Conservation (phyloP, 495 filamentous ascomycete species). For the Podospora bellae-mahoneyi region DNA sequence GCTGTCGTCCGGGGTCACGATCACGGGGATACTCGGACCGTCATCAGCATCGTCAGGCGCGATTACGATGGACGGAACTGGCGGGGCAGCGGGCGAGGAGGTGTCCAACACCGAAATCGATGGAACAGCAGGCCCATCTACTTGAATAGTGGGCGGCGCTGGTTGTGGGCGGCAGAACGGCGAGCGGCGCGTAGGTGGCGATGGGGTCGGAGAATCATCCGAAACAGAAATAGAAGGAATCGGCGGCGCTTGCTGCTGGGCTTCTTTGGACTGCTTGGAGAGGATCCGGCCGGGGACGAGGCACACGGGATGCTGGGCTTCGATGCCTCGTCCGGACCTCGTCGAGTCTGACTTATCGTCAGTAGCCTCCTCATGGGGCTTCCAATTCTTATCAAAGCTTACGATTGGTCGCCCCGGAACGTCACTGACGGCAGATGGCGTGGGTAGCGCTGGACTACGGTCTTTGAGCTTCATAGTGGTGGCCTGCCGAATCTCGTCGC, state of each 20-base stretch:
- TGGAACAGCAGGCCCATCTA: slow-evolving; percentile 34
- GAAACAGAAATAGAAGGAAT: slow-evolving; percentile 64
- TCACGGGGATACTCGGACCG: slow-evolving; percentile 44
- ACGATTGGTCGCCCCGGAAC: slow-evolving; percentile 83
- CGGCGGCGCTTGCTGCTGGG: slow-evolving; percentile 26
- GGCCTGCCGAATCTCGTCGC: slow-evolving; percentile 82
- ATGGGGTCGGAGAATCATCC: slow-evolving; percentile 38
- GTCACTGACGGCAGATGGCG: slow-evolving; percentile 81
- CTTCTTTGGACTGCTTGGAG: slow-evolving; percentile 25
- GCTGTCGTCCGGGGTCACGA: slow-evolving; percentile 42
- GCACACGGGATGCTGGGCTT: slow-evolving; percentile 20
- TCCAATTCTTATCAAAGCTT: slow-evolving; percentile 84
- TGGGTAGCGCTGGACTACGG: slow-evolving; percentile 78
- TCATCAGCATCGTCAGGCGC: slow-evolving; percentile 36
- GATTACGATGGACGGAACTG: slow-evolving; percentile 44
- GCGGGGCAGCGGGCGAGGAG: slow-evolving; percentile 22
- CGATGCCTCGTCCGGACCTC: slow-evolving; percentile 23
- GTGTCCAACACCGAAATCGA: slow-evolving; percentile 32
- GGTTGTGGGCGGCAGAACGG: slow-evolving; percentile 33
- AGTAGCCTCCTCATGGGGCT: slow-evolving; percentile 58
- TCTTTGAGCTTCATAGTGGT: slow-evolving; percentile 86
- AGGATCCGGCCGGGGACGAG: slow-evolving; percentile 29
- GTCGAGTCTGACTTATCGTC: slow-evolving; percentile 50
- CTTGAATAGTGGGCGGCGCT: slow-evolving; percentile 38
- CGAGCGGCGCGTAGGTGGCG: slow-evolving; percentile 33